These are phyloP conservation scores for Kentomonas sorsogonicus DNA, from an alignment of 208 protist genomes.

Conservation along the genomic window DNA sequence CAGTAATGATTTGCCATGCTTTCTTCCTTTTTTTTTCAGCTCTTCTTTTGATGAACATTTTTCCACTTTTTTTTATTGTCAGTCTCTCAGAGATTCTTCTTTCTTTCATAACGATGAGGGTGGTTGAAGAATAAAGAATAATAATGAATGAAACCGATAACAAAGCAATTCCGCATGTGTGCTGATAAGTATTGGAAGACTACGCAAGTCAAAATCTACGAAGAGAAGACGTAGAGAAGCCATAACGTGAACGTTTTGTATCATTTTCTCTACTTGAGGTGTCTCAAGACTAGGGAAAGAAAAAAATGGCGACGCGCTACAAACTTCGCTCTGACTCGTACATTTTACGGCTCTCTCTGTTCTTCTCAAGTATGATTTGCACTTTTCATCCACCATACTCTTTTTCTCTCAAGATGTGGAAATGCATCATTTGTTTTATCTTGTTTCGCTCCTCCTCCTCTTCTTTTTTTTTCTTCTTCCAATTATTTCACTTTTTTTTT, in stretches of 20 bases:
- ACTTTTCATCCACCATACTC: not conserved
- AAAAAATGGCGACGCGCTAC: no score
- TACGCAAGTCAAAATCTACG: no score
- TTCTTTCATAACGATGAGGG: no score
- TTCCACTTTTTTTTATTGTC: not conserved
- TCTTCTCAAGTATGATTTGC: not conserved
- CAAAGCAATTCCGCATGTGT: not conserved
- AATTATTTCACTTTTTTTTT: not conserved
- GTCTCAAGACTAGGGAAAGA: no score
- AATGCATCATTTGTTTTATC: not conserved
- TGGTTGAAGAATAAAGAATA: not conserved
- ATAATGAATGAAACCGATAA: not conserved
- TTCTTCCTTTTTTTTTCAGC: not conserved
- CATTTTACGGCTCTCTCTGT: not conserved
- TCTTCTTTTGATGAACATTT: not conserved
- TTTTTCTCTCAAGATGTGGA: not conserved
- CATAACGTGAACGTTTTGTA: no score
- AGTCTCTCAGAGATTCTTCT: not conserved
- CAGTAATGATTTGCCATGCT: not conserved
- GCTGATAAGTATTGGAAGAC: not conserved
- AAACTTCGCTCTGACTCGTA: no score
- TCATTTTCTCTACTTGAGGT: no score
- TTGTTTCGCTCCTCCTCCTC: conserved; percentile 8
- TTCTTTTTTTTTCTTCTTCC: conserved; percentile 8
- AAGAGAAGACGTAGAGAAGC: no score